phyloP scores from a whole-genome alignment of 2,329 filamentous ascomycete species.

The Microdochium paspali region DNA sequence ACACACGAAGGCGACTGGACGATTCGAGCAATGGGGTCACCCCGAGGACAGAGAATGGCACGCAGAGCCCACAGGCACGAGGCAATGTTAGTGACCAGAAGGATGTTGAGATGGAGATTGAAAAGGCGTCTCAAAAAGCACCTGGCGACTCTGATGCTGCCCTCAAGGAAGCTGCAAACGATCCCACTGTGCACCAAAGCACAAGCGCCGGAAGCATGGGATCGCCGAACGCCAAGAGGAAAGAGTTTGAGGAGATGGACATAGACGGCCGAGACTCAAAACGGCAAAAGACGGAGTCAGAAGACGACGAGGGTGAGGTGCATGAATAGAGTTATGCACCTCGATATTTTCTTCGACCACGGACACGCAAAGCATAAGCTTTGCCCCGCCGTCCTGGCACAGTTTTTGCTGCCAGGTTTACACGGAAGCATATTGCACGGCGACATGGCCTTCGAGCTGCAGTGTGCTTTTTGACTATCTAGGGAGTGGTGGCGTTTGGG shows the following conservation, averaged over 20 bases:
- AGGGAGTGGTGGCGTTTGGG: background rate
- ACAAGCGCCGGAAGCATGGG: constrained; percentile 18
- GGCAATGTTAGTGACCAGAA: constrained; percentile 28
- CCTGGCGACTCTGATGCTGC: constrained; percentile 19
- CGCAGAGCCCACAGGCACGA: constrained; percentile 34
- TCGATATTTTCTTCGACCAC: background rate
- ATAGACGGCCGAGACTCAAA: constrained; percentile 29
- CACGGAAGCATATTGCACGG: background rate
- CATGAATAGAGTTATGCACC: constrained; percentile 12
- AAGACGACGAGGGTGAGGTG: constrained; percentile 39
- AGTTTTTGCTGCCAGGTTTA: background rate
- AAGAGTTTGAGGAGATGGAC: constrained; percentile 25
- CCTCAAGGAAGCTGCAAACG: constrained; percentile 21
- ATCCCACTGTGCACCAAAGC: constrained; percentile 12
- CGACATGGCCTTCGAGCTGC: too few species aligned
- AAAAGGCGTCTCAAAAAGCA: constrained; percentile 23
- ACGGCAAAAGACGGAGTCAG: constrained; percentile 29
- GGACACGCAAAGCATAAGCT: background rate
- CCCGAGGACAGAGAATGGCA: constrained; percentile 35
- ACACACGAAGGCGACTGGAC: constrained; percentile 41
- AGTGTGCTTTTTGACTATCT: too few species aligned
- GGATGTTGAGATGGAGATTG: constrained; percentile 14
- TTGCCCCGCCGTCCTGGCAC: background rate
- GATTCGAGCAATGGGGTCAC: constrained; percentile 39
- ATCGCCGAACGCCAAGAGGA: constrained; percentile 32